Evolutionary conservation across 179 eudicot genomes (phyloP).

Genomic region (Beta macrorhiza): DNA sequence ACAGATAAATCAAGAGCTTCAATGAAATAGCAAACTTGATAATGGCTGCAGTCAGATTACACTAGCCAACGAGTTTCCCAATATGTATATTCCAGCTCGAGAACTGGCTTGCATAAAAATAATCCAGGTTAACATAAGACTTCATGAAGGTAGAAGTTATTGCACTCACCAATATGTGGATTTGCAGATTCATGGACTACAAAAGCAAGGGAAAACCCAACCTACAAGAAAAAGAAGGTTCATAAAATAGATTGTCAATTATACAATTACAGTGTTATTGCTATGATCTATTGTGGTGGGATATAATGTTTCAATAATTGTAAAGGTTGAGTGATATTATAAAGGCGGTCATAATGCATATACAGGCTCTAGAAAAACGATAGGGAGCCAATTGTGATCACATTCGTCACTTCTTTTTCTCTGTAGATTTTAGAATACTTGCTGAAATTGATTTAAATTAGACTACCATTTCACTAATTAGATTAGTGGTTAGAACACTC

Average conservation of each 20-base stretch:
- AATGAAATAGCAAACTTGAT: neutral
- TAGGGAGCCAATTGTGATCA: too few relatives aligned
- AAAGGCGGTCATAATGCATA: too few relatives aligned
- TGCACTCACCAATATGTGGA: conserved; percentile 86
- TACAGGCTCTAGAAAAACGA: too few relatives aligned
- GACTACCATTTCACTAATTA: too few relatives aligned
- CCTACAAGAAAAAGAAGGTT: conserved; percentile 43
- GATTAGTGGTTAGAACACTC: too few relatives aligned
- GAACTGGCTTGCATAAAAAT: neutral
- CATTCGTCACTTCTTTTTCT: too few relatives aligned
- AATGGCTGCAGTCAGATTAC: conserved; percentile 7
- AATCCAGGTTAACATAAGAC: neutral
- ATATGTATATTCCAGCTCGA: neutral
- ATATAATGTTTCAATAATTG: too few relatives aligned
- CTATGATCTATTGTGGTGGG: too few relatives aligned
- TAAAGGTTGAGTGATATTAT: too few relatives aligned
- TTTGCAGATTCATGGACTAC: conserved; percentile 98
- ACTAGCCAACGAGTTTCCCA: neutral
- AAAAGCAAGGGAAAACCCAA: conserved; percentile 91
- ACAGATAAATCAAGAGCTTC: neutral
- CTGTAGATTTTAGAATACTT: too few relatives aligned
- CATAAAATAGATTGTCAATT: neutral
- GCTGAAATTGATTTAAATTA: too few relatives aligned
- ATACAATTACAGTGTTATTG: neutral
- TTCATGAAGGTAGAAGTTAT: neutral